These are phyloP conservation scores for Ophiosphaerella narmari DNA, from an alignment of 2,329 filamentous ascomycete species.

Conservation along the genomic window DNA sequence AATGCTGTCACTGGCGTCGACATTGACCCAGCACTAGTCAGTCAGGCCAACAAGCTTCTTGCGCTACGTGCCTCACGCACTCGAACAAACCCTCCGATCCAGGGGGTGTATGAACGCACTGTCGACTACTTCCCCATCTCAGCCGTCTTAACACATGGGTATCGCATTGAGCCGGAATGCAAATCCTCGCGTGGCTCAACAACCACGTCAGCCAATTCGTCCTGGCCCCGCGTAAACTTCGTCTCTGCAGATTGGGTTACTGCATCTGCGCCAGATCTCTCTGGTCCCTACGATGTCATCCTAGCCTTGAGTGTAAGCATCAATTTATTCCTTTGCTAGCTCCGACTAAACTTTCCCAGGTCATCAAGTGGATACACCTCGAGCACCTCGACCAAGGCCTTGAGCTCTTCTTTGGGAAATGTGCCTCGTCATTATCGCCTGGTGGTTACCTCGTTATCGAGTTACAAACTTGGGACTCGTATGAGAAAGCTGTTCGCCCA, in stretches of 20 bases:
- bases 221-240: slow-evolving; percentile 37
- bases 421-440: slow-evolving; percentile 29
- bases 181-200: slow-evolving; percentile 15
- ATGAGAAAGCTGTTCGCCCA: slow-evolving; percentile 41
- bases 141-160: slow-evolving; percentile 40
- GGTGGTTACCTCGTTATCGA: slow-evolving; percentile 43
- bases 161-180: slow-evolving; percentile 31
- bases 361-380: slow-evolving; percentile 48
- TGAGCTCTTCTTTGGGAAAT: slow-evolving; percentile 39
- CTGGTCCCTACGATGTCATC: slow-evolving; percentile 42
- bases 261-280: slow-evolving; percentile 26
- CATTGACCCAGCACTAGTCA: slow-evolving; percentile 44
- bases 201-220: slow-evolving; percentile 17
- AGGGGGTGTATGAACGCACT: slow-evolving; percentile 7
- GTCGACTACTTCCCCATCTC: slow-evolving; percentile 46
- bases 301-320: slow-evolving; percentile 36
- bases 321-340: neutral
- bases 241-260: slow-evolving; percentile 40
- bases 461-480: slow-evolving; percentile 44
- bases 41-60: slow-evolving; percentile 42
- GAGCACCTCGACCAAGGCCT: slow-evolving; percentile 43
- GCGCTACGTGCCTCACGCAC: slow-evolving; percentile 44
- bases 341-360: slow-evolving; percentile 11
- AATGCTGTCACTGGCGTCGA: slow-evolving; percentile 47
- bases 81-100: slow-evolving; percentile 22